Evolutionary conservation across 345 rosid genomes (phyloP), one percentile per base, ranked within the genome.

Genomic region (Adansonia digitata): DNA sequence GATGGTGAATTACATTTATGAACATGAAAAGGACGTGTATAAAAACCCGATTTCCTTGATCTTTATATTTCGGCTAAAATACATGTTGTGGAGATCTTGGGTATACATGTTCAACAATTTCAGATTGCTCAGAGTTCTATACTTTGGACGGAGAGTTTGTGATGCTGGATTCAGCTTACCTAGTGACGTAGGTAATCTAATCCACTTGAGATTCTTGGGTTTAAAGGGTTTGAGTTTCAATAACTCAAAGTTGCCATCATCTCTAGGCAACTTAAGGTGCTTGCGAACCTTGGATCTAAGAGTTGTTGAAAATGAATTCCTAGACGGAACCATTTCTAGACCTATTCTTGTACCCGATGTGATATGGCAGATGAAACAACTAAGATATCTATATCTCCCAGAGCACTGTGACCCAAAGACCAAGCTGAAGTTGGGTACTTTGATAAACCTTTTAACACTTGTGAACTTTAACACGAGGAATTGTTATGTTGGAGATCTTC

Each of bases 181-280:
- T 31, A 3, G 61, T 59, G 75, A 7, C n/a, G 69, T 83, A 10
- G 83, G 88, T 0, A 57, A 69, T 7, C 80, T 88, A 52, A 77
- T 83, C 22, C 86, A 80, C 26, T 69, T 84, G 51, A 78, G 78
- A 64, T 81, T 74, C 66, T 63, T 78, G 43, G 60, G 77, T 57
- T 35, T 81, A 42, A 71, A 73, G n/a, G 62, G 15, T 51, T 1
- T n/a, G 5, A 0, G 17, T 4, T 37, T 49, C 37, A 34, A 1
- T 1, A 1, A 3, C 2, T 31, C 34, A 31, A 31, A 31, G 34
- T 31, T 31, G 34, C 34, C 34, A 31, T 31, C 34, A 31, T 31
- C 34, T 31, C 34, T 31, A 3, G 34, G 34, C 34, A 31, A 31
- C 34, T 31, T 31, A 31, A 31, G 34, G 34, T 31, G 34, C 34